Evolutionary conservation across 768 basidiomycete genomes (phyloP).

Genomic region (Lactarius sp.): DNA sequence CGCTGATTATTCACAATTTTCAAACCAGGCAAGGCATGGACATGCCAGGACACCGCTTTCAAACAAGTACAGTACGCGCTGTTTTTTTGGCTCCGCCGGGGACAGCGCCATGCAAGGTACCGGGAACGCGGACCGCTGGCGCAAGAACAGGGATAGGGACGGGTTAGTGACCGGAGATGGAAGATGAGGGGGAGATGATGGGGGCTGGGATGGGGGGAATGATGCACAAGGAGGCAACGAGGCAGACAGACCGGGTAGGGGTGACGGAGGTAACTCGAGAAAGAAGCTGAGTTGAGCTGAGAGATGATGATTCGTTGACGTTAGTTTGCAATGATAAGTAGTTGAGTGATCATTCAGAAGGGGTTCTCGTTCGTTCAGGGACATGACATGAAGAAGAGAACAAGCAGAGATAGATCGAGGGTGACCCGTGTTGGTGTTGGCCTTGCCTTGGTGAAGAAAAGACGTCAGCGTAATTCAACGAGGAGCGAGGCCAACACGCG

Average conservation of each 20-base stretch:
- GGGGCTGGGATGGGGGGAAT: not conserved
- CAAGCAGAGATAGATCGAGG: slow-evolving; percentile 3
- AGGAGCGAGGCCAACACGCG: slow-evolving; percentile 22
- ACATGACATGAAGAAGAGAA: not conserved
- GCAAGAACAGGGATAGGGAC: no score
- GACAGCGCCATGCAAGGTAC: not conserved
- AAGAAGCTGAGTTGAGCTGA: not conserved
- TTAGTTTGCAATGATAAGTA: not conserved
- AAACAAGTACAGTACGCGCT: not conserved
- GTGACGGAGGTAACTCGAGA: not conserved
- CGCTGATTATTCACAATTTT: not conserved
- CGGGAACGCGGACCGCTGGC: not conserved
- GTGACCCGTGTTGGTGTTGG: not conserved
- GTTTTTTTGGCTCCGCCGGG: slow-evolving; percentile 3
- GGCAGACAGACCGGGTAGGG: not conserved
- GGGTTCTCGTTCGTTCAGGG: not conserved
- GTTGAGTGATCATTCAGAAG: not conserved
- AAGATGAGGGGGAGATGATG: not conserved
- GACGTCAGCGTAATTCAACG: not conserved
- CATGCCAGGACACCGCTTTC: slow-evolving; percentile 6
- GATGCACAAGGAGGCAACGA: slow-evolving; percentile 24
- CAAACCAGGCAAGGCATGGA: slow-evolving; percentile 2
- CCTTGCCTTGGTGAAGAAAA: not conserved
- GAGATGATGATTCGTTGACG: not conserved
- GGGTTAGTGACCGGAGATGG: not conserved